Evolutionary conservation across 805 yeast genomes (phyloP).

Genomic region (Schwanniomyces vanrijiae): DNA sequence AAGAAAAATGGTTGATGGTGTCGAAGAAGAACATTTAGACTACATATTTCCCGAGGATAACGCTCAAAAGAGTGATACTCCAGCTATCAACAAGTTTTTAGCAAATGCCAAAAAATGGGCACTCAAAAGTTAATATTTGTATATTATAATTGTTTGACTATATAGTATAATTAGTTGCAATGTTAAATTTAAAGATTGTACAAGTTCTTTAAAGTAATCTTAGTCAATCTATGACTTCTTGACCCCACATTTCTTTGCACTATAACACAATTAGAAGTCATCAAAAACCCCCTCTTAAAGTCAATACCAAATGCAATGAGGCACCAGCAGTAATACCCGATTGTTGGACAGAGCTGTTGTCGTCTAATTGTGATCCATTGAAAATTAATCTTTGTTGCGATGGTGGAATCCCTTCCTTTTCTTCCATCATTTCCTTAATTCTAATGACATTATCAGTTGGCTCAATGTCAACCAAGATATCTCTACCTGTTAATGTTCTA

Average conservation of each 20-base stretch:
- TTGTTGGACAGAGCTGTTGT: constrained; percentile 67
- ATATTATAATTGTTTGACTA: background rate
- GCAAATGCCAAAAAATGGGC: constrained; percentile 40
- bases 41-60: constrained; percentile 67
- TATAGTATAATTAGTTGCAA: background rate
- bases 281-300: constrained; percentile 80
- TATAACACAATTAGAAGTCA: constrained; percentile 39
- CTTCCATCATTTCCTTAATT: constrained; percentile 90
- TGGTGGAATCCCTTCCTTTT: constrained; percentile 96
- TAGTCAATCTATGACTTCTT: background rate
- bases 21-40: constrained; percentile 55
- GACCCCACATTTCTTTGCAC: background rate
- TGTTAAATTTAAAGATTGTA: background rate
- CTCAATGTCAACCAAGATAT: constrained; percentile 75
- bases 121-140: background rate
- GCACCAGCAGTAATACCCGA: constrained; percentile 84
- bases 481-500: constrained; percentile 80
- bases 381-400: constrained; percentile 89
- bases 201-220: too few relatives aligned
- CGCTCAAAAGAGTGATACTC: constrained; percentile 6
- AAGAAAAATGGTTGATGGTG: constrained; percentile 43
- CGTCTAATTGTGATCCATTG: constrained; percentile 91
- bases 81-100: constrained; percentile 35
- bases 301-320: constrained; percentile 84
- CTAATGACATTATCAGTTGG: constrained; percentile 65